Conservation (phyloP, 352 stramenopile species). For the Phytophthora pistaciae region DNA sequence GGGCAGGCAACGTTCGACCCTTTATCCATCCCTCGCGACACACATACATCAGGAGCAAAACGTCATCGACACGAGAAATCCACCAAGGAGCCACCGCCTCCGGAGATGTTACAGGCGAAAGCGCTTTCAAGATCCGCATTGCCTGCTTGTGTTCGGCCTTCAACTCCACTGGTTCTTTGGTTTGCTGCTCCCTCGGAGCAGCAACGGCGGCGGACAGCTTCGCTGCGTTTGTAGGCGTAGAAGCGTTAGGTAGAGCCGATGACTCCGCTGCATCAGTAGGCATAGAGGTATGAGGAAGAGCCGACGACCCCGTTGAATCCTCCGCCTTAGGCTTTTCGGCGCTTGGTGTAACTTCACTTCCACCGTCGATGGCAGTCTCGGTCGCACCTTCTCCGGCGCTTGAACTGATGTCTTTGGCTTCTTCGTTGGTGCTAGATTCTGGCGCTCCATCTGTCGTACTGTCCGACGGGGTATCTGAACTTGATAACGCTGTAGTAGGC, state of each 20-base stretch:
- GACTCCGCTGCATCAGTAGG: background rate
- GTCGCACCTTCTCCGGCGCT: conserved; percentile 2
- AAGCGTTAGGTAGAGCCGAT: background rate
- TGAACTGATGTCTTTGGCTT: conserved; percentile 2
- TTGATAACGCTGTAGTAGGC: conserved; percentile 6
- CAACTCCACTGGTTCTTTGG: conserved; percentile 8
- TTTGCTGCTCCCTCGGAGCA: background rate
- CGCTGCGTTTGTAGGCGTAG: background rate
- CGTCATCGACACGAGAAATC: conserved; percentile 80
- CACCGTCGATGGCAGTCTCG: background rate
- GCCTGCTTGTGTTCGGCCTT: conserved; percentile 44
- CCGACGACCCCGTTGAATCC: conserved; percentile 1
- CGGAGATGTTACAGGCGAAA: conserved; percentile 46
- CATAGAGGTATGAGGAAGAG: background rate
- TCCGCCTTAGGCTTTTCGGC: background rate
- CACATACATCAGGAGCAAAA: conserved; percentile 75
- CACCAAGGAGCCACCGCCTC: conserved; percentile 73
- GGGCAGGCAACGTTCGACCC: conserved; percentile 41
- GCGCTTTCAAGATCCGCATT: conserved; percentile 48
- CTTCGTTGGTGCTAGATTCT: conserved; percentile 5
- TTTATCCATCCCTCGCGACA: conserved; percentile 81
- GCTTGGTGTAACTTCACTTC: background rate
- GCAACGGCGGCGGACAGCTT: background rate
- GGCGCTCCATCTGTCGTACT: background rate
- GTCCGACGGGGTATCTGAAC: background rate